phyloP scores from a whole-genome alignment of 202 grass and related monocot species.

The Tripidium arundinaceum region DNA sequence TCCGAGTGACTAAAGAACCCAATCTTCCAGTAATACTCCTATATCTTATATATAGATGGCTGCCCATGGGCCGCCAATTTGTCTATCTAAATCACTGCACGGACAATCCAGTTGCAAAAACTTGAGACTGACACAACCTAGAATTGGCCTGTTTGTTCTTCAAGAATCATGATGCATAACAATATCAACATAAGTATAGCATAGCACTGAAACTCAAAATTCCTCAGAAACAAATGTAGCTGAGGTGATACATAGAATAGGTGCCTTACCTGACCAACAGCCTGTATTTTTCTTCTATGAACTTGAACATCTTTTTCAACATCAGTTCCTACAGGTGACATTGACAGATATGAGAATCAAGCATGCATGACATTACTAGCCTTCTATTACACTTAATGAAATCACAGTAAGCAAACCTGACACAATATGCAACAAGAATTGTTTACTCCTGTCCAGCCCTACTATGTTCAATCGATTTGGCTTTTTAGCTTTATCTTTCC shows the following conservation, averaged over 20 bases:
- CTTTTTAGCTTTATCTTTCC: constrained; percentile 97
- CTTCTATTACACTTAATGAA: constrained; percentile 5
- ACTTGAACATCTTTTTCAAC: constrained; percentile 82
- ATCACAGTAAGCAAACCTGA: constrained; percentile 50
- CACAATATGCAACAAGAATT: constrained; percentile 86
- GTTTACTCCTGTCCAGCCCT: constrained; percentile 74
- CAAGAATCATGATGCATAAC: neutral
- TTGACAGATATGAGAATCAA: constrained; percentile 36
- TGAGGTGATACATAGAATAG: neutral
- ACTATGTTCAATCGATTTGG: constrained; percentile 75
- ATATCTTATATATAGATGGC: neutral
- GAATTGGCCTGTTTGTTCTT: neutral
- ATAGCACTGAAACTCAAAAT: neutral
- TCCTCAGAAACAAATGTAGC: neutral
- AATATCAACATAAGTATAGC: neutral
- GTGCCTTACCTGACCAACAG: constrained; percentile 69
- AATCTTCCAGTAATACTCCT: neutral
- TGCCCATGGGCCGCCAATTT: neutral
- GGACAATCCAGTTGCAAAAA: neutral
- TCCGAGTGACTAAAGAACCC: neutral
- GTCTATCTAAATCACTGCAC: neutral
- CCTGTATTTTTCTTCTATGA: constrained; percentile 69
- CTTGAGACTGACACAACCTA: neutral
- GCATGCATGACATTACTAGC: constrained; percentile 20
- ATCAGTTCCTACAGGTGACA: constrained; percentile 55